Base-by-base conservation (phyloP, 768 basidiomycete species). In the Tulasnella calospora region DNA sequence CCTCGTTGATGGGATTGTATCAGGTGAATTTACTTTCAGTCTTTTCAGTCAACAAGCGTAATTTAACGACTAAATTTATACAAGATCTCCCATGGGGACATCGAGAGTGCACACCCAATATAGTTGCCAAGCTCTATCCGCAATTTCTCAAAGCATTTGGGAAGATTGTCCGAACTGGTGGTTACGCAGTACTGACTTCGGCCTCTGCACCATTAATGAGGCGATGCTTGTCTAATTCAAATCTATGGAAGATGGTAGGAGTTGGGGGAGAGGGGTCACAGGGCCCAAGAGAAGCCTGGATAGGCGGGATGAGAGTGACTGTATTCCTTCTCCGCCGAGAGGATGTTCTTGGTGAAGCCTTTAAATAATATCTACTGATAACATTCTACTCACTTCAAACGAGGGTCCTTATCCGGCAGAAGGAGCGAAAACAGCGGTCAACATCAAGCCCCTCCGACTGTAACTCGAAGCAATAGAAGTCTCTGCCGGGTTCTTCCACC, bases 291-390 rank as follows among this genome's bases (percentile, higher is more conserved):
- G 76, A 77, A 55, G 76, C 38, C 2, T 77, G 76, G 76, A 30
- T 77, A 36, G 76, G 76, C 13, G 76, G 76, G 57, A 77, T 71
- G 67, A 69, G 76, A 33, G 76, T 55, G 23, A 71, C 76, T 38
- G 76, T 77, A 30, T 77, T 77, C 70, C 76, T 77, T 73, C 57
- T 77, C 36, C 76, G 69, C 12, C 38, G 76, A 36, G 74, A 57
- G 19, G 51, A 51, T 51, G 51, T 51, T 51, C 23, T 51, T n/a
- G 51, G 23, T 51, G 51, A 51, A n/a, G 3, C n/a, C 23, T 10
- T 51, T 21, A 6, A 23, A 51, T 51, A 51, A 51, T 46, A 51
- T 51, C 23, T n/a, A 7, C 7, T 7, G 38, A 21, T 51, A 7
- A 21, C 7, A n/a, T 23, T 12, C 7, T 23, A 6, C 23, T 51